These are phyloP conservation scores for Orbilia quercus DNA, from an alignment of 2,329 filamentous ascomycete genomes.

Conservation along the genomic window DNA sequence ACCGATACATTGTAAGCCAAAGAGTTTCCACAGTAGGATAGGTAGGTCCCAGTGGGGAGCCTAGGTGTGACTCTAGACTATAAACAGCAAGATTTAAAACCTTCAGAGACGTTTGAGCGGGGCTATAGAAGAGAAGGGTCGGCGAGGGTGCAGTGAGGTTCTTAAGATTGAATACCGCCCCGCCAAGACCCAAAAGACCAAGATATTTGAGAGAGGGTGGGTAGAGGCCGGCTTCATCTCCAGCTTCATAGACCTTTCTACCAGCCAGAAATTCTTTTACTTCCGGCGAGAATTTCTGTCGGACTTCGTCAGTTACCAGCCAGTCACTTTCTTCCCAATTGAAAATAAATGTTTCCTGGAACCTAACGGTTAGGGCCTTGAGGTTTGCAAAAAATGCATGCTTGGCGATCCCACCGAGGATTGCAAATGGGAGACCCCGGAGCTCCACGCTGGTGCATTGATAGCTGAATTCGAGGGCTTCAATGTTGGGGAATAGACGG, in stretches of 20 bases:
- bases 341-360: too few relatives aligned
- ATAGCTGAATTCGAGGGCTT: neutral
- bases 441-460: neutral
- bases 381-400: neutral
- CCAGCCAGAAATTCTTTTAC: neutral
- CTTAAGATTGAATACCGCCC: neutral
- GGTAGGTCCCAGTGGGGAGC: neutral
- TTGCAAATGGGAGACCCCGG: neutral
- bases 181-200: neutral
- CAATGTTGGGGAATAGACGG: neutral
- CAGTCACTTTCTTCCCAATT: too few relatives aligned
- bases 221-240: neutral
- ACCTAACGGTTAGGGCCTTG: too few relatives aligned
- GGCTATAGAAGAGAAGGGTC: neutral
- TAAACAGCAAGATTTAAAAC: neutral
- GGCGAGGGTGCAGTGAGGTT: neutral
- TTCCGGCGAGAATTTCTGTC: neutral
- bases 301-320: too few relatives aligned
- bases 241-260: neutral
- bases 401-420: neutral
- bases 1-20: neutral
- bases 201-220: neutral
- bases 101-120: neutral
- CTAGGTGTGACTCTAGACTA: neutral
- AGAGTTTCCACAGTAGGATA: neutral